These are phyloP conservation scores for Rhodotorula sp. DNA, from an alignment of 1,284 basidiomycete genomes.

Conservation along the genomic window DNA sequence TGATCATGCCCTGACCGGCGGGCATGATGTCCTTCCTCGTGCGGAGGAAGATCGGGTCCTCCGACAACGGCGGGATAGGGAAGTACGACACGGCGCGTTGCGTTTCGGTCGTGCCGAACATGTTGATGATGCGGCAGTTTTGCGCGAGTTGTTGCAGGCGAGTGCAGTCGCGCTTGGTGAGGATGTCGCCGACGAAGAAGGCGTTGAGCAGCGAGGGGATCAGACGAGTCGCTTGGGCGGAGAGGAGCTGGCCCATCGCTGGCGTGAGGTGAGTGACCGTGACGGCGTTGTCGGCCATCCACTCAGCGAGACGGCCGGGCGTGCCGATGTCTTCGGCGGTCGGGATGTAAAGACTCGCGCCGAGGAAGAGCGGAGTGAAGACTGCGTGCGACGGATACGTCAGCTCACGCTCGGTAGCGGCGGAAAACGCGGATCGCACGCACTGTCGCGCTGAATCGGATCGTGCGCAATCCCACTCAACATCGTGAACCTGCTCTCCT, in stretches of 20 bases:
- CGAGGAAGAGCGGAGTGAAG: conserved; percentile 98
- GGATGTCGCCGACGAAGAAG: conserved; percentile 98
- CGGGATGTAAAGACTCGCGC: conserved; percentile 91
- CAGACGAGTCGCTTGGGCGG: conserved; percentile 85
- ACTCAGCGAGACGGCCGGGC: conserved; percentile 92
- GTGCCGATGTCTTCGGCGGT: conserved; percentile 97
- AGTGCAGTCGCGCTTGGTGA: conserved; percentile 97
- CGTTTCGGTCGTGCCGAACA: conserved; percentile 99
- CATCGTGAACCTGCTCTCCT: conserved; percentile 91
- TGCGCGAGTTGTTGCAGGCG: conserved; percentile 89
- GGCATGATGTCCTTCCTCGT: conserved; percentile 99
- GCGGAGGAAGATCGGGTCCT: conserved; percentile 84
- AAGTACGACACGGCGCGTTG: conserved; percentile 99
- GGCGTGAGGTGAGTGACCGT: conserved; percentile 96
- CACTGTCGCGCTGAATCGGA: conserved; percentile 97
- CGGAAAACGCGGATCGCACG: too few species aligned
- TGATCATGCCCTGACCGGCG: conserved; percentile 95
- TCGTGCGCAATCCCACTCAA: conserved; percentile 98
- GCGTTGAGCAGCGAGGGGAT: conserved; percentile 86
- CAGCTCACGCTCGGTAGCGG: not conserved
- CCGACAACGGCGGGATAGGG: conserved; percentile 79
- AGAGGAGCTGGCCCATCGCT: conserved; percentile 98
- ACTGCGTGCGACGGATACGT: conserved; percentile 56
- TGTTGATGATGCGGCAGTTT: conserved; percentile 95
- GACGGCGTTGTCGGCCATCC: conserved; percentile 90